Conservation (phyloP, 1,139 yeast species). For the Magnusiomyces magnusii region DNA sequence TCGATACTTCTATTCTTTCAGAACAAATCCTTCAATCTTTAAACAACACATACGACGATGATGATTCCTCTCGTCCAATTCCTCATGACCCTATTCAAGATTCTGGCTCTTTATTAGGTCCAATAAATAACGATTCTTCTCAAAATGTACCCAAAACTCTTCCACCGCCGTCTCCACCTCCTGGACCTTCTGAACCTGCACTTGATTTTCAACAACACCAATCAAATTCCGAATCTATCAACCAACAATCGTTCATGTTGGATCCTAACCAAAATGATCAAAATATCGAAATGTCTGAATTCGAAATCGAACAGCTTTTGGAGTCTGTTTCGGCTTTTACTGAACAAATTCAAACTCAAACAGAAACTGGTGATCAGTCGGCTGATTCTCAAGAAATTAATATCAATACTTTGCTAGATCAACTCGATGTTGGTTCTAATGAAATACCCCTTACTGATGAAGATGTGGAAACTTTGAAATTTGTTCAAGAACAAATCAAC, state of each 20-base stretch:
- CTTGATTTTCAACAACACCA: not conserved
- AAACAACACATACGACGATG: not conserved
- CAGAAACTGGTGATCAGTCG: not conserved
- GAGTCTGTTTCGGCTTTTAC: slow-evolving; percentile 2
- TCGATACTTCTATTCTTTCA: not conserved
- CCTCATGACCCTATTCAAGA: not conserved
- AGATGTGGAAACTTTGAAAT: not conserved
- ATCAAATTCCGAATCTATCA: not conserved
- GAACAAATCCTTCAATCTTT: slow-evolving; percentile 2
- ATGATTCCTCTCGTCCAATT: not conserved
- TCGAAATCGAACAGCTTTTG: slow-evolving; percentile 5
- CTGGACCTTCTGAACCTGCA: not conserved
- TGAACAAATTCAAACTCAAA: slow-evolving; percentile 1
- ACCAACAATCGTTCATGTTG: not conserved
- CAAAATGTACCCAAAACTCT: slow-evolving; percentile 3
- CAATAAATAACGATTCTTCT: not conserved
- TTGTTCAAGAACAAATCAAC: not conserved
- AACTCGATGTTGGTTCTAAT: not conserved
- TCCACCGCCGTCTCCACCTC: slow-evolving; percentile 1
- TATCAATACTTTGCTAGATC: not conserved
- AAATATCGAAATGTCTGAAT: not conserved
- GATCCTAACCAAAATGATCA: not conserved
- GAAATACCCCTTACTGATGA: not conserved
- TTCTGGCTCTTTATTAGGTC: not conserved
- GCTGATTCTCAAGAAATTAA: not conserved